Percentiles rank a stretch among this genome's conserved stretches.
Conservation (phyloP, 2,329 filamentous ascomycete species). For the Knufia petricola region DNA sequence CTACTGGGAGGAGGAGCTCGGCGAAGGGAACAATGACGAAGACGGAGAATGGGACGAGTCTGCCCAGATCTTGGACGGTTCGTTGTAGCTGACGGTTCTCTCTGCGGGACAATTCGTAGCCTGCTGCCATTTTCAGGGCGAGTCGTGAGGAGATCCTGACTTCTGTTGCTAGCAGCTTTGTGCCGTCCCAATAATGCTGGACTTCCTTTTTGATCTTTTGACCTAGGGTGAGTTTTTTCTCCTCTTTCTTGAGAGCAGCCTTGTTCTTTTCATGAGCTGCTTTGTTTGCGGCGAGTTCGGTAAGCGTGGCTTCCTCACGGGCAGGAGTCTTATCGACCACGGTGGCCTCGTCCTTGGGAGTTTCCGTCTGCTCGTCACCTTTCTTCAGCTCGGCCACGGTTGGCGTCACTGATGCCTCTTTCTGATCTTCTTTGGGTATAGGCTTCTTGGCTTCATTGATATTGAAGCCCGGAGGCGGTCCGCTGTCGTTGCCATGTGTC, state of each 20-base stretch:
- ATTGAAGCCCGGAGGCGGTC: constrained; percentile 83
- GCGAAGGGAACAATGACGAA: constrained; percentile 96
- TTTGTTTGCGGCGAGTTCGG: constrained; percentile 56
- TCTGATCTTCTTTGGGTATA: neutral
- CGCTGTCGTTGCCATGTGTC: constrained; percentile 42
- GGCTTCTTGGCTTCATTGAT: constrained; percentile 60
- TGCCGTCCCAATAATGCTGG: constrained; percentile 96
- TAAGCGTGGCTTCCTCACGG: constrained; percentile 42
- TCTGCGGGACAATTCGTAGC: constrained; percentile 89
- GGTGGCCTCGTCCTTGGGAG: constrained; percentile 30
- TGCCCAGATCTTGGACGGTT: constrained; percentile 86
- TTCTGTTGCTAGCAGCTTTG: constrained; percentile 85
- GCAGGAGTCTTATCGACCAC: constrained; percentile 39
- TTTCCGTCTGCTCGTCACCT: constrained; percentile 29
- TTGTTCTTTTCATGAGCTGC: constrained; percentile 42
- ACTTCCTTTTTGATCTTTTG: constrained; percentile 93
- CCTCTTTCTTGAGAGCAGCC: constrained; percentile 54
- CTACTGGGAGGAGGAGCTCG: constrained; percentile 73
- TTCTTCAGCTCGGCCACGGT: constrained; percentile 20
- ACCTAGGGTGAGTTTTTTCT: constrained; percentile 77
- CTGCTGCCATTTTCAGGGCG: constrained; percentile 93
- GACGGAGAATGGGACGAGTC: constrained; percentile 88
- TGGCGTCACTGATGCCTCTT: constrained; percentile 13
- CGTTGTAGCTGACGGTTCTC: constrained; percentile 83
- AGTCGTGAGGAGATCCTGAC: constrained; percentile 85